A percentile compares a stretch with the other conserved stretches of the same genome.
These are phyloP conservation scores for Botryotinia narcissicola DNA, from an alignment of 2,329 filamentous ascomycete species.

Conservation along the genomic window DNA sequence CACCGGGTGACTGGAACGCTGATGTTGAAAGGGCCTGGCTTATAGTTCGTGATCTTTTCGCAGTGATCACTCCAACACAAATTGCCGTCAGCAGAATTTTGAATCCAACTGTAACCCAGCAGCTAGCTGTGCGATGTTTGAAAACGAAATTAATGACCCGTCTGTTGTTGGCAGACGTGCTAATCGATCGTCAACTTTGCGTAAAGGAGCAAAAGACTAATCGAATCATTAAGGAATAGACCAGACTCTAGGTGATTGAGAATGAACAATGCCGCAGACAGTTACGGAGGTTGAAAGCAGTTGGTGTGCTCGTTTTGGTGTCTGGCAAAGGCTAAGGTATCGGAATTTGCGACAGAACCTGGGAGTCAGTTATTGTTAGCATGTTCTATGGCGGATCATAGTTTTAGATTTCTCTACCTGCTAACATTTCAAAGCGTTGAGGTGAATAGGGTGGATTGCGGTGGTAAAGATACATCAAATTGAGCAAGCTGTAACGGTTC, in stretches of 20 bases:
- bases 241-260: background rate
- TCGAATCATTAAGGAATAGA: background rate
- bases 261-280: background rate
- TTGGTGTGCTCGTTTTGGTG: background rate
- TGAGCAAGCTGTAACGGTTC: background rate
- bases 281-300: background rate
- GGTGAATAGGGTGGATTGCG: background rate
- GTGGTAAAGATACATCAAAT: background rate
- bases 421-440: accelerated
- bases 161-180: background rate
- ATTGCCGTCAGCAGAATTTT: background rate
- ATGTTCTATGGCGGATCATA: background rate
- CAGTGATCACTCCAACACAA: background rate
- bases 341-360: background rate
- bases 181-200: background rate
- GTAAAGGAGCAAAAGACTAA: background rate
- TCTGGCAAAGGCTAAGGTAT: background rate
- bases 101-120: background rate
- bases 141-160: background rate
- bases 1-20: background rate
- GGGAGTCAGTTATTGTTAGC: background rate
- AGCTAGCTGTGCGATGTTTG: background rate
- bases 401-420: background rate
- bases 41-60: background rate
- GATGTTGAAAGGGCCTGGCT: background rate